Conservation (phyloP, 306 rosid genomes). For the Trifolium dubium region DNA sequence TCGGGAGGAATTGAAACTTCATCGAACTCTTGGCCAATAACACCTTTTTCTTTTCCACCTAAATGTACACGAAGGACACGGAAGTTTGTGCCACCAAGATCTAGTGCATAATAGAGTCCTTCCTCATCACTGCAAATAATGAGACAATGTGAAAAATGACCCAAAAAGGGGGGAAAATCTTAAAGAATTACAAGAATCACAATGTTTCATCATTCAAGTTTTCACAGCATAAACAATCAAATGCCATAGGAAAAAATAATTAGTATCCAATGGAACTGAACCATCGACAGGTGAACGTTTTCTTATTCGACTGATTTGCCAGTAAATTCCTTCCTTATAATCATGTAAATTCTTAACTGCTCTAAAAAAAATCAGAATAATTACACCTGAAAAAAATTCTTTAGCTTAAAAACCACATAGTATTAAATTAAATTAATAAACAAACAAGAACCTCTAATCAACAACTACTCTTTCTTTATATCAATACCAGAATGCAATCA, state of each 20-base stretch:
- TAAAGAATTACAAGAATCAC: conserved; percentile 23
- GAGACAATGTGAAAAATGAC: conserved; percentile 24
- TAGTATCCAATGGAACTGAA: conserved; percentile 22
- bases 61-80: conserved; percentile 90
- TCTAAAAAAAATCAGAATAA: background rate
- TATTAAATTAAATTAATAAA: background rate
- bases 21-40: conserved; percentile 60
- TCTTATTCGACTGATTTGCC: conserved; percentile 1
- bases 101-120: conserved; percentile 85
- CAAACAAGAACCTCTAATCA: conserved; percentile 11
- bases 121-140: conserved; percentile 67
- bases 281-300: background rate
- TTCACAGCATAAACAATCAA: conserved; percentile 32
- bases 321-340: background rate
- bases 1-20: conserved; percentile 92
- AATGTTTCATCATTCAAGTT: conserved; percentile 12
- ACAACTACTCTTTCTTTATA: background rate
- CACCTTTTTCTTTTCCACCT: conserved; percentile 75
- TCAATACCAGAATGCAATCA: conserved; percentile 4
- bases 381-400: background rate
- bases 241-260: conserved; percentile 10
- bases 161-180: background rate
- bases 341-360: conserved; percentile 4
- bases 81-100: conserved; percentile 95
- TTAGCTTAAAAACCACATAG: conserved; percentile 1